Evolutionary conservation across 1,139 yeast species (phyloP), one percentile per base, ranked within the genome.

Genomic region (Geotrichum phurueaensis): DNA sequence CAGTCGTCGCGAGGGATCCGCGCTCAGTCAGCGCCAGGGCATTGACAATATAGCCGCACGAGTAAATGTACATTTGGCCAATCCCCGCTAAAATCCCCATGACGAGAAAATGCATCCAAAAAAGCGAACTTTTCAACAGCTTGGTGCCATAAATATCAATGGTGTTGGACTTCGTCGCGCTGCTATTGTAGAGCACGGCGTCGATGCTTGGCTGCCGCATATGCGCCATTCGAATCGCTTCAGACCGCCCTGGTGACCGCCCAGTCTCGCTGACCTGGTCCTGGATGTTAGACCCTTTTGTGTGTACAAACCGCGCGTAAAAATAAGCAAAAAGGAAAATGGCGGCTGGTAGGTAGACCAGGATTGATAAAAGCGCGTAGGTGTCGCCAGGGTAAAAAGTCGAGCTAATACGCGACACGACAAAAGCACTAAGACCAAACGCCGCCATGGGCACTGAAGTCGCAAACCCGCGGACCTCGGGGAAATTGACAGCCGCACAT

Each of bases 31-130:
- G 79, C 2, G 68, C 69, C 53, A 74, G 65, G 2, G 89, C 87
- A 61, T 82, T 81, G 20, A 86, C 80, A 33, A 86, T 79, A 67
- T 82, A 85, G 0, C 94, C 94, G 50, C 85, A 82, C 2, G 87
- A 82, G 68, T 81, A 58, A 36, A 87, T 87, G 69, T 85, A 87
- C 80, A 85, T 84, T 69, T 86, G 91, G 7, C 92, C 92, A 62
- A 84, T 77, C 4, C 90, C 87, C 68, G 86, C 84, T 51, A 85
- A 74, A 3, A 83, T 73, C 0, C 89, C 85, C 61, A 86, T 74
- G 18, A 85, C 75, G 6, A 81, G 50, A 65, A 72, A 71, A 49
- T 72, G 73, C 51, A 68, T 66, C 76, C 77, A 73, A 63, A 73
- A 74, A 23, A 69, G 68, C 10, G 51, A 23, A 23, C 48, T 54